Evolutionary conservation across 2,329 filamentous ascomycete genomes (phyloP), one percentile per base, ranked within the genome.

Genomic region (Bipolaris sorokiniana): DNA sequence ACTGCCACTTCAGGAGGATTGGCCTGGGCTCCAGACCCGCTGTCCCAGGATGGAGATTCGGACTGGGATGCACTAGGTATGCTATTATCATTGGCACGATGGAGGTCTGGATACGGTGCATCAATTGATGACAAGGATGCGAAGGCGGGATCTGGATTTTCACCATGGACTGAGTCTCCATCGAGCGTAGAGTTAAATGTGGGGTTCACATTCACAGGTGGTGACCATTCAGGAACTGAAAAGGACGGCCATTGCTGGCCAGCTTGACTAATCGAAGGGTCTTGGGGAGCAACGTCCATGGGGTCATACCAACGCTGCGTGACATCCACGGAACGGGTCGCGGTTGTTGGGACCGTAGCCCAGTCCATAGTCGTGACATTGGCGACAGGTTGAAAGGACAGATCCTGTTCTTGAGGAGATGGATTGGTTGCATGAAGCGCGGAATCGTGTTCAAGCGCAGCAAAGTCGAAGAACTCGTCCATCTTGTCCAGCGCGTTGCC

Each of bases 391-490:
- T 20, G 16, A 13, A 34, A 51, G 3, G 34, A 5, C 10, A 57
- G 26, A 22, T 45, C n/a, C 42, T 51, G 28, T 9, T 42, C 49
- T 18, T 57, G 38, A 11, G 20, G 23, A 33, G n/a, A 7, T 28
- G 33, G 18, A 20, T 23, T 16, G 23, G 48, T 26, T 49, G 45
- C 20, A 15, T 34, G 38, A n/a, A 44, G 6, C 22, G 38, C 56
- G 41, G 54, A 50, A 48, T 73, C 66, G 15, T 59, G 55, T 26
- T 74, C 70, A 34, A 74, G 57, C 22, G 62, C 63, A n/a, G 64
- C 61, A 57, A 75, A 75, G 54, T 75, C 73, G 54, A 75, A 75
- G 64, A 75, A 75, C 38, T 74, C 73, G 26, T 74, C 65, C 52
- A 75, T 38, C 47, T 55, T 63, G 52, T 69, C 65, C 45, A 57